These are phyloP conservation scores for Colletotrichum sp. DNA, from an alignment of 2,329 filamentous ascomycete species.

Conservation along the genomic window DNA sequence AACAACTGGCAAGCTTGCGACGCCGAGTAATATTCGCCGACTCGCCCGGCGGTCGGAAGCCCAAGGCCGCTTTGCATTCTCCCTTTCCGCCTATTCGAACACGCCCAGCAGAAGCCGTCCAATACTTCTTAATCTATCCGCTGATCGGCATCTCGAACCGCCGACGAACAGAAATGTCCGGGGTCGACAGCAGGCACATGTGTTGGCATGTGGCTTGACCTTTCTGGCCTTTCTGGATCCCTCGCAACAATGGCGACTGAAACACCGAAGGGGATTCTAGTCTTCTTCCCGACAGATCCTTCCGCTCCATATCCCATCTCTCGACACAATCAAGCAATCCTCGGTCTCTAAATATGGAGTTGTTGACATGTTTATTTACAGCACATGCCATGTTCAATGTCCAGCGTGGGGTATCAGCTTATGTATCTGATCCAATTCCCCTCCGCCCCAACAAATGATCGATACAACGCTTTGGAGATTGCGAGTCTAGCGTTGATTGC, in stretches of 20 bases:
- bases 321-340: neutral
- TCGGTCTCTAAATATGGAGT: neutral
- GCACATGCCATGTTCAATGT: neutral
- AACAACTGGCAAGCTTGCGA: neutral
- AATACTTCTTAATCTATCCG: neutral
- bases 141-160: neutral
- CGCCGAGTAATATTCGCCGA: neutral
- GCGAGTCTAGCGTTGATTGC: constrained; percentile 12
- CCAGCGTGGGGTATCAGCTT: neutral
- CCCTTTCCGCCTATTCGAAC: neutral
- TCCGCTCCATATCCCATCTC: neutral
- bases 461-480: constrained; percentile 11
- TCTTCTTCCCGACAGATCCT: neutral
- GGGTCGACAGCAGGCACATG: neutral
- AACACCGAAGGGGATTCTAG: neutral
- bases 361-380: neutral
- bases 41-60: neutral
- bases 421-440: neutral
- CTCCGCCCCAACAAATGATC: neutral
- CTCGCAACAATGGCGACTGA: neutral
- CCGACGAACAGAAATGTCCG: neutral
- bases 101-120: neutral
- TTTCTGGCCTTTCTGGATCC: neutral
- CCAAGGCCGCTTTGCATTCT: neutral
- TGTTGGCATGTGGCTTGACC: neutral